Evolutionary conservation across 352 stramenopile species (phyloP), one percentile per base, ranked within the genome.

Genomic region (Phytophthora niederhauseri): DNA sequence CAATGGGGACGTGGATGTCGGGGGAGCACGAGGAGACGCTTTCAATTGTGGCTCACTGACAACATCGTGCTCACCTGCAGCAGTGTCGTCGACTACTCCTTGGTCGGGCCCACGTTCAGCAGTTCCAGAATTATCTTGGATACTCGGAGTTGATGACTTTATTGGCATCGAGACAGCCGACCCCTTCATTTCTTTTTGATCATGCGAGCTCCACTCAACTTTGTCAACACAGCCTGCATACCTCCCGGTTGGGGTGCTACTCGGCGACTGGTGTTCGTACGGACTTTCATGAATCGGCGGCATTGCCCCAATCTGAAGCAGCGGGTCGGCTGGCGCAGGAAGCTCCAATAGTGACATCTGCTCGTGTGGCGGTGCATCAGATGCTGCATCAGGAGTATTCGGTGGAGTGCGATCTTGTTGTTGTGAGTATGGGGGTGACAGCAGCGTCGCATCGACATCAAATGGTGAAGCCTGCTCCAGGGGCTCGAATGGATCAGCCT

Each of bases 261-360:
- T 20, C 8, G 17, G 41, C 8, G 41, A 49, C 41, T 49, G 15
- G 17, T 22, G n/a, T 49, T 75, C 54, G 24, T 46, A 62, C 38
- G 48, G 34, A 48, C 53, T 67, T 30, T 73, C 67, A 43, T 61
- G 17, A 2, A 59, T 68, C 30, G 63, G 59, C 52, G 54, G 41
- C 54, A 70, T 66, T 55, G 41, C 57, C 26, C 50, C 67, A 46
- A 73, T 38, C 51, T 50, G 34, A 50, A 72, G 57, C 59, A 70
- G 50, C 20, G 53, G 38, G 2, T 65, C 26, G 15, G 3, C 49
- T 48, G 34, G 28, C 45, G 34, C 62, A 34, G 38, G 49, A 48
- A 52, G 36, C 19, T 67, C 54, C 48, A 41, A 41, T n/a, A 36
- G n/a, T 15, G 30, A 43, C 34, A 34, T 48, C 6, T 52, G 38